Conservation (phyloP, 768 basidiomycete species). For the Pulveroboletus frians region DNA sequence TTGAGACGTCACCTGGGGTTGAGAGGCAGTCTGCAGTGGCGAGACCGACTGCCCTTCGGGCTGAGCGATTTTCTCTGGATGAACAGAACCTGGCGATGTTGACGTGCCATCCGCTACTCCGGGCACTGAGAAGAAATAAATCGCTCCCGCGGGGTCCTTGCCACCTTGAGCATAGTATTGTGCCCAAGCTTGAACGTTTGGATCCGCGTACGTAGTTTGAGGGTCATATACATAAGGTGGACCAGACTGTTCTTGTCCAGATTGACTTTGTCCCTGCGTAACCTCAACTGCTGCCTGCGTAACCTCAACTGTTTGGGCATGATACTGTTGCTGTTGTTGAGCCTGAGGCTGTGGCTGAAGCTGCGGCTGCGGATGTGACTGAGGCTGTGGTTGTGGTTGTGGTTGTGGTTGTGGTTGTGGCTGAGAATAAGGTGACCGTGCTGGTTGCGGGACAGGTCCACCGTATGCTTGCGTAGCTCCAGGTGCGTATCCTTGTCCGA, state of each 20-base stretch:
- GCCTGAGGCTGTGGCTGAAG: constrained; percentile 26
- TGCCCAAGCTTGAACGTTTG: constrained; percentile 83
- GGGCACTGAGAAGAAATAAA: constrained; percentile 77
- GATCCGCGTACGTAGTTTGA: constrained; percentile 62
- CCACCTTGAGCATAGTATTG: constrained; percentile 82
- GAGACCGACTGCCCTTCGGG: constrained; percentile 12
- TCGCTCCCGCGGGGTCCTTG: constrained; percentile 63
- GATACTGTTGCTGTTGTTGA: constrained; percentile 26
- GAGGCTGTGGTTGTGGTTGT: constrained; percentile 27
- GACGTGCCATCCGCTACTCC: constrained; percentile 52
- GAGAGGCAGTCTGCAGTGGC: constrained; percentile 13
- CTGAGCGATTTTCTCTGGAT: constrained; percentile 10
- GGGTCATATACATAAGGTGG: constrained; percentile 61
- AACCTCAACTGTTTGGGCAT: constrained; percentile 6
- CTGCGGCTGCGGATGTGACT: constrained; percentile 24
- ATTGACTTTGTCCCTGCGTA: constrained; percentile 11
- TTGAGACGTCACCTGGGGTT: constrained; percentile 18
- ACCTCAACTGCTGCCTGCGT: constrained; percentile 7
- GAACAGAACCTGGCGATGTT: constrained; percentile 7
- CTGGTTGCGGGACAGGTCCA: constrained; percentile 22
- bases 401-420: constrained; percentile 21
- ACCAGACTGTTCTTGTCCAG: constrained; percentile 26
- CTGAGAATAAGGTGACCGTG: constrained; percentile 30
- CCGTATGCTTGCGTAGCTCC: constrained; percentile 20
- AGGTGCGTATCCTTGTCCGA: constrained; percentile 20